Base-by-base conservation (phyloP, 352 stramenopile species). In the Phytophthora ramorum region DNA sequence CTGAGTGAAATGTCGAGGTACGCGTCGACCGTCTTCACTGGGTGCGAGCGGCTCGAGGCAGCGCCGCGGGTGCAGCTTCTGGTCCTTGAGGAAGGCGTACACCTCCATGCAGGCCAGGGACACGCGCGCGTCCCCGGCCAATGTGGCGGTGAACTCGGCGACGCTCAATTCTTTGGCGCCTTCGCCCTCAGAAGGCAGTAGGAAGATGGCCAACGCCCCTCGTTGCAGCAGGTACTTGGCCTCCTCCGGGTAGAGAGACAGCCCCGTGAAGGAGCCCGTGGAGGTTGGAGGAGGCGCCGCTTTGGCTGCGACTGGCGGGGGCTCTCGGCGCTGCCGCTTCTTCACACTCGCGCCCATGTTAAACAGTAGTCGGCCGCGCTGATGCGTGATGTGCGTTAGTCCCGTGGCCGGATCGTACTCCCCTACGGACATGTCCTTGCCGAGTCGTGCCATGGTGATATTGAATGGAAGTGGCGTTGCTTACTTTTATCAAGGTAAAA, bases 161-260 rank as follows among this genome's bases (percentile, higher is more conserved):
- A 69, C 24, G 2, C 47, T 61, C 40, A 90, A 63, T 26, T 52
- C 61, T 3, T 45, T 41, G 13, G 38, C 8, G 3, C 71, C 54
- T 35, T 55, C 24, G 3, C 9, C 30, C 3, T 58, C 10, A n/a
- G 54, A 45, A 17, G 69, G 37, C 51, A 78, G 56, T 19, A 74
- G 58, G 65, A 77, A 83, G 34, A 95, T 55, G 2, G 67, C 57
- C 4, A 93, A 44, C 0, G 82, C 84, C 0, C 73, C 69, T 34
- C 81, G 78, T 17, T 89, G 78, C 17, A 87, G 41, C n/a, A 95
- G 59, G 40, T 87, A 95, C 46, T 77, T 75, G 13, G 81, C 75
- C 58, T 95, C 87, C 47, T 95, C 87, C 0, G 81, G 76, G 38
- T 87, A 91, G 41, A 95, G 63, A 17, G 83, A 83, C 16, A 89